phyloP scores from a whole-genome alignment of 768 basidiomycete species.

The Termitomyces sp. region DNA sequence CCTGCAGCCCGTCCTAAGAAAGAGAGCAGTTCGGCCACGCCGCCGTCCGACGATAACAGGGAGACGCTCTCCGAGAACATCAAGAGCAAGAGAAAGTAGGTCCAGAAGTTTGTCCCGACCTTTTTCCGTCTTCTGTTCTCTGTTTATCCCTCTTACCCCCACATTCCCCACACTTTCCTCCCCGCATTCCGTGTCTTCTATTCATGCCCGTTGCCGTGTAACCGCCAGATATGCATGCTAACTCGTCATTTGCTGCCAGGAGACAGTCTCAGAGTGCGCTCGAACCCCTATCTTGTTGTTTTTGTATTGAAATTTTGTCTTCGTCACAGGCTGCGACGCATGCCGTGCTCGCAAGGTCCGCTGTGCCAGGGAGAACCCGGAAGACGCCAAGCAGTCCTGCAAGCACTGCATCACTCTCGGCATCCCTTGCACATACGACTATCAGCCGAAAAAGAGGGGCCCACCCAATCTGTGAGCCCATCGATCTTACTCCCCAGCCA shows the following conservation, averaged over 20 bases:
- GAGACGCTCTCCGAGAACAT: conserved; percentile 58
- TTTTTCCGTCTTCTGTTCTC: conserved; percentile 47
- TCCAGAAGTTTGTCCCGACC: conserved; percentile 38
- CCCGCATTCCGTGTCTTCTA: conserved; percentile 21
- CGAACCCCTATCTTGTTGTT: background rate
- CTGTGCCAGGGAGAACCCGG: conserved; percentile 74
- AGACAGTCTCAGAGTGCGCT: conserved; percentile 75
- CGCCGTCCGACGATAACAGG: conserved; percentile 62
- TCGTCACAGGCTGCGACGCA: conserved; percentile 68
- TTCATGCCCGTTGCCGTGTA: conserved; percentile 27
- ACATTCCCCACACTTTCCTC: conserved; percentile 32
- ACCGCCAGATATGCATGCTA: conserved; percentile 25
- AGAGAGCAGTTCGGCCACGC: conserved; percentile 54
- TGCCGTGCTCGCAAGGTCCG: conserved; percentile 85
- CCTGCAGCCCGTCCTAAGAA: conserved; percentile 65
- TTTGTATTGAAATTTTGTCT: conserved; percentile 10
- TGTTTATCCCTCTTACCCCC: conserved; percentile 30
- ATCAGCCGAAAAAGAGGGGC: conserved; percentile 90
- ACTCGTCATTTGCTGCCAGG: conserved; percentile 34
- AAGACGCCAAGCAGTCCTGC: conserved; percentile 75
- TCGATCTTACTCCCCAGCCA: background rate
- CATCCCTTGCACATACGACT: conserved; percentile 86
- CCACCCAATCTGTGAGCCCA: conserved; percentile 80
- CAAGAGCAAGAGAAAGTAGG: conserved; percentile 79
- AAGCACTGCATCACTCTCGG: conserved; percentile 82